These are phyloP conservation scores for Rhodotorula sp. DNA, from an alignment of 1,284 basidiomycete species.

Conservation along the genomic window DNA sequence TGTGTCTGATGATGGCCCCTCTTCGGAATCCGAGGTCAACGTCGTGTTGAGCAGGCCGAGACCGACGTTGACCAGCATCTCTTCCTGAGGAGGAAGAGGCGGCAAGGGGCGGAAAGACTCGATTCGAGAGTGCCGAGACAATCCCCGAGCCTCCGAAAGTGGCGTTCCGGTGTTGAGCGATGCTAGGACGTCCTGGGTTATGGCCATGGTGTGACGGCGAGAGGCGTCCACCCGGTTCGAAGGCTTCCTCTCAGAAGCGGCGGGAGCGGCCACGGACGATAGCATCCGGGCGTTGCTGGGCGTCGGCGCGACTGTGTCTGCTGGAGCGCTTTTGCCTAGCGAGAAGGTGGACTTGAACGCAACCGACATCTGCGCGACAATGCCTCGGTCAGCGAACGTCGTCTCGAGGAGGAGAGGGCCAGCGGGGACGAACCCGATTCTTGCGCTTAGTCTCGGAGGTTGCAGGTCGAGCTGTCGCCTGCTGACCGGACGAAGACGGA, in stretches of 20 bases:
- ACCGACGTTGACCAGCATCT: background rate
- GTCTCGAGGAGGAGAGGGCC: background rate
- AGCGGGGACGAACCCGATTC: slow-evolving; percentile 15
- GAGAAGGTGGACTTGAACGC: slow-evolving; percentile 25
- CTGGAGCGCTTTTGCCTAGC: no score
- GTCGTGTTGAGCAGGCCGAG: background rate
- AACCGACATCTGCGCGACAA: slow-evolving; percentile 14
- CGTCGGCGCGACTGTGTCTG: no score
- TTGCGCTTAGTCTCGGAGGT: slow-evolving; percentile 15
- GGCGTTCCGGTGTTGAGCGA: no score
- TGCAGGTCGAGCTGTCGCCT: background rate
- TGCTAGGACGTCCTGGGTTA: no score
- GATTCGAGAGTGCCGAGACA: background rate
- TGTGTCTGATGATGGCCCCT: no score
- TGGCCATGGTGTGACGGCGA: no score
- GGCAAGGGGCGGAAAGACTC: slow-evolving; percentile 20
- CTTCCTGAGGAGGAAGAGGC: slow-evolving; percentile 3
- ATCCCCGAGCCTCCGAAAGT: no score
- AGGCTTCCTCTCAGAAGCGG: no score
- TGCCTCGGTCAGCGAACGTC: background rate
- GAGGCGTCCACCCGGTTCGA: no score
- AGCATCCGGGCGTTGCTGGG: no score
- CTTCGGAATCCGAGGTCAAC: background rate
- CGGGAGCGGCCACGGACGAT: no score
- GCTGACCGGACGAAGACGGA: background rate